These are phyloP conservation scores for Fusarium goolgardi DNA, from an alignment of 2,329 filamentous ascomycete genomes.

Conservation along the genomic window DNA sequence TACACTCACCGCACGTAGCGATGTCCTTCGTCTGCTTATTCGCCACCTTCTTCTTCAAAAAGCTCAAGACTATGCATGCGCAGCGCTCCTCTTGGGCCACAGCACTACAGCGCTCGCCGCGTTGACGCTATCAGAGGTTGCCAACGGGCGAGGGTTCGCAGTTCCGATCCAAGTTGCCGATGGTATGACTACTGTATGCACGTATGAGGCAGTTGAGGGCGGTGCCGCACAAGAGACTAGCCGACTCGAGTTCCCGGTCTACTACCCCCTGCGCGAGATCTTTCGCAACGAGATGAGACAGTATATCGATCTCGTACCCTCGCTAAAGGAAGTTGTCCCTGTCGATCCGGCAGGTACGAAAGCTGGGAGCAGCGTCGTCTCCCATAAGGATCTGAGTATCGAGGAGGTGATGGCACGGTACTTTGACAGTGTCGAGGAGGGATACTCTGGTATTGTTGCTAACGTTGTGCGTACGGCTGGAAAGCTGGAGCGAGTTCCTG, in stretches of 20 bases:
- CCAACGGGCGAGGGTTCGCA: slow-evolving; percentile 88
- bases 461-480: slow-evolving; percentile 95
- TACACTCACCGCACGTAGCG: slow-evolving; percentile 79
- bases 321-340: slow-evolving; percentile 63
- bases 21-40: slow-evolving; percentile 77
- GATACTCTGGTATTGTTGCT: slow-evolving; percentile 90
- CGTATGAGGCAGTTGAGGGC: slow-evolving; percentile 45
- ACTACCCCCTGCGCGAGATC: slow-evolving; percentile 86
- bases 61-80: slow-evolving; percentile 70
- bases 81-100: slow-evolving; percentile 82
- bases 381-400: slow-evolving; percentile 84
- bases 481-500: slow-evolving; percentile 72
- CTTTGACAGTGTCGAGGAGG: slow-evolving; percentile 82
- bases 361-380: slow-evolving; percentile 60
- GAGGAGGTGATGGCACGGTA: slow-evolving; percentile 91
- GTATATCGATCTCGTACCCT: slow-evolving; percentile 69
- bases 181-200: slow-evolving; percentile 62
- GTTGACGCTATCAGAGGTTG: slow-evolving; percentile 85
- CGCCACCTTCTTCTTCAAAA: slow-evolving; percentile 76
- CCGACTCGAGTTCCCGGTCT: slow-evolving; percentile 59
- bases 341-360: slow-evolving; percentile 47
- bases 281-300: slow-evolving; percentile 81
- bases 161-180: slow-evolving; percentile 86
- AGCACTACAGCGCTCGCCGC: slow-evolving; percentile 90
- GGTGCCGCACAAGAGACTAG: slow-evolving; percentile 32